phyloP scores from a whole-genome alignment of 768 basidiomycete species.

The Collybia sp. region DNA sequence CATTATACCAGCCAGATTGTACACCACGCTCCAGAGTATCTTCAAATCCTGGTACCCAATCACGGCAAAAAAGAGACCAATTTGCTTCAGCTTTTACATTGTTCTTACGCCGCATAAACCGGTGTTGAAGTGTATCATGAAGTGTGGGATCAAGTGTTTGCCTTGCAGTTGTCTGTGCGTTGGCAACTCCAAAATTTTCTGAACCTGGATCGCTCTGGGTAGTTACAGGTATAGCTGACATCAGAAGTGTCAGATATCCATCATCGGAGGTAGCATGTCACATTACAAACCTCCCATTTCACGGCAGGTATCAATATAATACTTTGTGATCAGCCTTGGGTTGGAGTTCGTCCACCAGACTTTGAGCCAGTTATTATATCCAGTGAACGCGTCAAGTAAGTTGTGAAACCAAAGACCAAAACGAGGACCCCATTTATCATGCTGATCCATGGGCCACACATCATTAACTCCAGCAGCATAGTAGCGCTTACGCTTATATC shows the following conservation, averaged over 20 bases:
- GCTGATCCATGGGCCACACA: conserved; percentile 25
- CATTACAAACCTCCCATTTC: conserved; percentile 10
- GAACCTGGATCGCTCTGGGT: conserved; percentile 40
- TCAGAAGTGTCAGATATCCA: too few species aligned
- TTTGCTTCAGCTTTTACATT: conserved; percentile 33
- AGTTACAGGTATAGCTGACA: conserved; percentile 24
- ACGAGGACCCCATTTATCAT: conserved; percentile 27
- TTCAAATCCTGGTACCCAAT: conserved; percentile 32
- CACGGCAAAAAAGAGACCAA: conserved; percentile 26
- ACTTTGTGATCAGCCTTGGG: conserved; percentile 18
- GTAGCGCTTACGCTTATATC: conserved; percentile 16
- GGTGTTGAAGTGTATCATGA: conserved; percentile 24
- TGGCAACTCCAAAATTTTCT: conserved; percentile 40
- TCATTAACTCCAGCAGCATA: conserved; percentile 29
- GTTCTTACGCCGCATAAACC: conserved; percentile 16
- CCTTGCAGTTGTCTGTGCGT: conserved; percentile 31
- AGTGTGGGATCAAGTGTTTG: conserved; percentile 20
- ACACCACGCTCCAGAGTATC: conserved; percentile 24
- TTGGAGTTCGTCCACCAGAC: conserved; percentile 30
- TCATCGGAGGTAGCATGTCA: too few species aligned
- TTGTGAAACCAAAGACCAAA: conserved; percentile 28
- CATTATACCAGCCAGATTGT: conserved; percentile 21
- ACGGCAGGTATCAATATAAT: conserved; percentile 19
- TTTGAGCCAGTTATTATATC: conserved; percentile 21
- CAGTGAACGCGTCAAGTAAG: conserved; percentile 21